These are phyloP conservation scores for Aspergillus sparsus DNA, from an alignment of 495 filamentous ascomycete genomes.

Conservation along the genomic window DNA sequence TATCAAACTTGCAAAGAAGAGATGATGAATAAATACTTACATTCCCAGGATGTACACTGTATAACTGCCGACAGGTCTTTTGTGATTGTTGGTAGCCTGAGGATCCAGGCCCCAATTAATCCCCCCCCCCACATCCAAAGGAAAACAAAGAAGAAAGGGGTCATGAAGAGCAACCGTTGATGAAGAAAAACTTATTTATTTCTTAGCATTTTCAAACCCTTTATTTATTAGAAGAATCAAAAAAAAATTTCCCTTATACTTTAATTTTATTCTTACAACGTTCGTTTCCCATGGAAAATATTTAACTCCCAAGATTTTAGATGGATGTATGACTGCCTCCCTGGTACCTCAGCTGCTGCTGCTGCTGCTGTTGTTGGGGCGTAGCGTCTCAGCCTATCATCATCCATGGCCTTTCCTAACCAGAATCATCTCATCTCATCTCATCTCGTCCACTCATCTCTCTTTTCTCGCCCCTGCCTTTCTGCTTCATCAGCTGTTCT, in stretches of 20 bases:
- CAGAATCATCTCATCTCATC: conserved; percentile 11
- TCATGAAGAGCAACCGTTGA: background rate
- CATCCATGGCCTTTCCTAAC: background rate
- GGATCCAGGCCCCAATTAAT: background rate
- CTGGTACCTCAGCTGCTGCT: background rate
- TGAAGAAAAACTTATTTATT: background rate
- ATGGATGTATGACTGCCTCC: too few relatives aligned
- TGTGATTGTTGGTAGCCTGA: background rate
- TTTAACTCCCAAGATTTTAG: too few relatives aligned
- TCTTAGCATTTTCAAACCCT: background rate
- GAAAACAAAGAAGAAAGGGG: background rate
- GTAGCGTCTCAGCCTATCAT: conserved; percentile 18
- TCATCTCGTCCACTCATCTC: conserved; percentile 6
- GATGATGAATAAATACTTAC: too few relatives aligned
- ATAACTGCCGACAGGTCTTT: background rate
- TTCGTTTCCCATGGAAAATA: too few relatives aligned
- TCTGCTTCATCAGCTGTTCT: conserved; percentile 1
- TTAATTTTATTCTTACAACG: too few relatives aligned
- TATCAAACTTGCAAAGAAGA: too few relatives aligned
- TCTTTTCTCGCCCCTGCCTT: background rate
- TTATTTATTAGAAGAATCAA: too few relatives aligned
- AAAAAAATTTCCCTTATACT: too few relatives aligned
- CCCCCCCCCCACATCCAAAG: background rate
- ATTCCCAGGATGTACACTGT: too few relatives aligned
- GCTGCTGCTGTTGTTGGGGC: conserved; percentile 15